phyloP scores from a whole-genome alignment of 2,329 filamentous ascomycete species.

The Aspergillus sp. region DNA sequence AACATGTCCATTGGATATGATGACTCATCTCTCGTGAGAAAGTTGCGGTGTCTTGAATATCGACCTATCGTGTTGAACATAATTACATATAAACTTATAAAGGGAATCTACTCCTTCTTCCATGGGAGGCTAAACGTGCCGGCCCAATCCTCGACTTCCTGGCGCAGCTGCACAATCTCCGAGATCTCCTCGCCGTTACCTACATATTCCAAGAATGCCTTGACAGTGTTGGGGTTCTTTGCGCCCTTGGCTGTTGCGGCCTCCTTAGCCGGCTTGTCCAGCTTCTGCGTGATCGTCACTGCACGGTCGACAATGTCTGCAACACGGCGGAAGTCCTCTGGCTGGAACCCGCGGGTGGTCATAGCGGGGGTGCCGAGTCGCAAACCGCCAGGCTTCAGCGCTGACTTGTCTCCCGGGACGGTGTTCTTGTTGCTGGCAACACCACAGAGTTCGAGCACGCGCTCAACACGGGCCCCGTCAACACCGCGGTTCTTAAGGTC shows the following conservation, averaged over 20 bases:
- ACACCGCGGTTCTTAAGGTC: slow-evolving; percentile 85
- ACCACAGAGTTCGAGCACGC: slow-evolving; percentile 85
- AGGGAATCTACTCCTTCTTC: slow-evolving; percentile 58
- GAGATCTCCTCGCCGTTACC: slow-evolving; percentile 73
- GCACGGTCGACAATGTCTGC: slow-evolving; percentile 83
- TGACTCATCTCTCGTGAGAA: background rate
- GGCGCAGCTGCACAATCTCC: slow-evolving; percentile 80
- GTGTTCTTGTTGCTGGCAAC: slow-evolving; percentile 99
- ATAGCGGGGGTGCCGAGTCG: slow-evolving; percentile 96
- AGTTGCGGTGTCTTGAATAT: background rate
- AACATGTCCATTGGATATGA: background rate
- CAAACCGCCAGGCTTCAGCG: slow-evolving; percentile 87
- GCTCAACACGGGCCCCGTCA: slow-evolving; percentile 89
- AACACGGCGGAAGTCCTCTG: slow-evolving; percentile 83
- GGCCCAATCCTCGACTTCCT: slow-evolving; percentile 90
- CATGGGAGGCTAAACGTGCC: slow-evolving; percentile 85
- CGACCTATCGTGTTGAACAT: slow-evolving; percentile 14
- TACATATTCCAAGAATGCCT: slow-evolving; percentile 94
- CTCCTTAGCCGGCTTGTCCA: slow-evolving; percentile 68
- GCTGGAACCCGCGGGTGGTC: slow-evolving; percentile 91
- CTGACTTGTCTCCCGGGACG: slow-evolving; percentile 90
- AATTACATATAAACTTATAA: slow-evolving; percentile 13
- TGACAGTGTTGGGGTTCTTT: slow-evolving; percentile 97
- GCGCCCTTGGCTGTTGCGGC: slow-evolving; percentile 79
- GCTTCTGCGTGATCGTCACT: slow-evolving; percentile 72